Conservation (phyloP, 2,329 filamentous ascomycete species). For the Proliferodiscus dingleyae region DNA sequence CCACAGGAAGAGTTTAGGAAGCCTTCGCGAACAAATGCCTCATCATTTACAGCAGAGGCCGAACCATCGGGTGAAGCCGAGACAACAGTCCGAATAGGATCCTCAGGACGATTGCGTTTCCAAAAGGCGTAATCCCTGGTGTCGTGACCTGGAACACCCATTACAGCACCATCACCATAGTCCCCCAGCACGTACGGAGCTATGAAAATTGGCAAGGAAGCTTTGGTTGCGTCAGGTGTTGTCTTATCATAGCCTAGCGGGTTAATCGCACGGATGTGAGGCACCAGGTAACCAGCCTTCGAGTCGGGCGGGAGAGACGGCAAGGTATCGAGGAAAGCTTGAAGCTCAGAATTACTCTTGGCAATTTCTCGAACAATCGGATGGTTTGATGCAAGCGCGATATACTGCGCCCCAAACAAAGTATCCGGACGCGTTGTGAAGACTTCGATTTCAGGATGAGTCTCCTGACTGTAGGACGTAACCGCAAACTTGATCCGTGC, state of each 20-base stretch:
- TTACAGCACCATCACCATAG: conserved; percentile 82
- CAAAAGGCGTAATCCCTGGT: conserved; percentile 74
- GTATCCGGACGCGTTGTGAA: conserved; percentile 86
- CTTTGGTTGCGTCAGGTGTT: conserved; percentile 46
- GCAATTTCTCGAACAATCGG: conserved; percentile 61
- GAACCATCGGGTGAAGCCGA: conserved; percentile 38
- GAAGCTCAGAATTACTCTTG: conserved; percentile 54
- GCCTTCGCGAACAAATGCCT: conserved; percentile 62
- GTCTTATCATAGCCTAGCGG: conserved; percentile 55
- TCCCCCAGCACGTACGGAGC: conserved; percentile 82
- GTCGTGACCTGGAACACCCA: conserved; percentile 89
- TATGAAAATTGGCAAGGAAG: conserved; percentile 68
- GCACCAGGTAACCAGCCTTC: conserved; percentile 64
- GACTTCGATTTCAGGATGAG: conserved; percentile 51
- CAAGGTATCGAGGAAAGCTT: conserved; percentile 62
- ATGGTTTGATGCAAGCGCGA: conserved; percentile 72
- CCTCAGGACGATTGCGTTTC: conserved; percentile 59
- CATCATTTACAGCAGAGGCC: conserved; percentile 38
- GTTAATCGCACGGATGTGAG: conserved; percentile 57
- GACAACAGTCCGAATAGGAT: conserved; percentile 61
- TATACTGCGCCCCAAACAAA: conserved; percentile 78
- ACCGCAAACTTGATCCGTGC: conserved; percentile 68
- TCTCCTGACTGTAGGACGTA: conserved; percentile 25
- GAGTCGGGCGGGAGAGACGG: conserved; percentile 49
- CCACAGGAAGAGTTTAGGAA: conserved; percentile 63